Conservation (phyloP, 176 grass and related monocot genomes). For the Tuctoria greenei region DNA sequence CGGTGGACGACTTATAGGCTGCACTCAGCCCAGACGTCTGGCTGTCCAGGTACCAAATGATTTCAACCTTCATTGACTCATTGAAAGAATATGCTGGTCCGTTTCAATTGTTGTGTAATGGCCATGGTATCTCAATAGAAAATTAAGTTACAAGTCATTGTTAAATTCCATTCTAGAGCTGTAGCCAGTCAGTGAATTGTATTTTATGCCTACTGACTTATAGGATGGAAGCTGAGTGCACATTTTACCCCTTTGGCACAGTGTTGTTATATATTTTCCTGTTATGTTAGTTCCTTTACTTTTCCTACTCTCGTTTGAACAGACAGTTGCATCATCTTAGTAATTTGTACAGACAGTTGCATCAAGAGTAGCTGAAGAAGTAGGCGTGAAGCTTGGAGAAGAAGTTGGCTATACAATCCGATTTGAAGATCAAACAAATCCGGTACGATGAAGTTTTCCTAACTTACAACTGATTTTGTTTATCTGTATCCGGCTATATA, state of each 20-base stretch:
- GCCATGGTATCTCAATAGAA: not conserved
- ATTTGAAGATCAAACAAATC: slow-evolving; percentile 96
- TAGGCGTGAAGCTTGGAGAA: slow-evolving; percentile 87
- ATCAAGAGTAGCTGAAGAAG: slow-evolving; percentile 89
- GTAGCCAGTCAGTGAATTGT: slow-evolving; percentile 8
- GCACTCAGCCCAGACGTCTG: slow-evolving; percentile 92
- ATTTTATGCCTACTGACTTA: slow-evolving; percentile 10
- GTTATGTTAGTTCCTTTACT: slow-evolving; percentile 17
- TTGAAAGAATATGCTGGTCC: not conserved
- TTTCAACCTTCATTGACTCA: slow-evolving; percentile 7
- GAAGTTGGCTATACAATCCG: slow-evolving; percentile 98
- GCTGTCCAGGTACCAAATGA: slow-evolving; percentile 77
- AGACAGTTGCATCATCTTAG: slow-evolving; percentile 26
- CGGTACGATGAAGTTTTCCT: slow-evolving; percentile 49
- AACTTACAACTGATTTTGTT: slow-evolving; percentile 16
- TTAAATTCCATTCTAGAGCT: slow-evolving; percentile 5
- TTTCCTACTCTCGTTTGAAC: slow-evolving; percentile 12
- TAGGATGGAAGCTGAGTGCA: not conserved
- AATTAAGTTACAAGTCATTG: not conserved
- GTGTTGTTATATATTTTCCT: slow-evolving; percentile 12
- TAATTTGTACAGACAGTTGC: slow-evolving; percentile 78
- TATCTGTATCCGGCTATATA: slow-evolving; percentile 5
- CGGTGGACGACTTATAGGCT: slow-evolving; percentile 86
- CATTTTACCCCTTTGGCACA: not conserved
- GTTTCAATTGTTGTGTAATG: not conserved